phyloP scores from a whole-genome alignment of 352 stramenopile genomes.

The Phytophthora capsici region DNA sequence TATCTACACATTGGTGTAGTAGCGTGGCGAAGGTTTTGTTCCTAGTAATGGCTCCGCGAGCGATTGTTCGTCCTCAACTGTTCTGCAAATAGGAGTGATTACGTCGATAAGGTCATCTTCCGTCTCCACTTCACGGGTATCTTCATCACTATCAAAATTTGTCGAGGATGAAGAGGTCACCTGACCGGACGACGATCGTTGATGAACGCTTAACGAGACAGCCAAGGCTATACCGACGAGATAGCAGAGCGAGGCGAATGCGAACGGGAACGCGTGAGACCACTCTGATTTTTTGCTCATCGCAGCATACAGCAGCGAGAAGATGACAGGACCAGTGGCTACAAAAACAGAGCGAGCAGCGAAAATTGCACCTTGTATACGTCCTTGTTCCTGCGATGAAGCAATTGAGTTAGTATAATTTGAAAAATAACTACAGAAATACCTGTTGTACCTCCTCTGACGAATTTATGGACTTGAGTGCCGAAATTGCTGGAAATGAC shows the following conservation, averaged over 20 bases:
- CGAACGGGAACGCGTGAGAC: slow-evolving; percentile 63
- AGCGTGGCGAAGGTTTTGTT: too few relatives aligned
- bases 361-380: slow-evolving; percentile 80
- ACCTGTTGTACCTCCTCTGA: slow-evolving; percentile 50
- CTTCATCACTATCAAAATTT: too few relatives aligned
- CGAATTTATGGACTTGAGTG: slow-evolving; percentile 42
- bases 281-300: slow-evolving; percentile 53
- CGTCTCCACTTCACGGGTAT: too few relatives aligned
- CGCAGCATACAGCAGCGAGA: slow-evolving; percentile 60
- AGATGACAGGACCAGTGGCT: slow-evolving; percentile 63
- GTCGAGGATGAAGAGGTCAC: too few relatives aligned
- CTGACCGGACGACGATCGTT: too few relatives aligned
- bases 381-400: slow-evolving; percentile 65
- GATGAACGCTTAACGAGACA: slow-evolving; percentile 28
- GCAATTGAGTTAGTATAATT: background rate
- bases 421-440: background rate
- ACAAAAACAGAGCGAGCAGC: slow-evolving; percentile 69
- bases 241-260: slow-evolving; percentile 60
- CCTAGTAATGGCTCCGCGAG: too few relatives aligned
- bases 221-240: slow-evolving; percentile 55
- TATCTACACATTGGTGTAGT: too few relatives aligned
- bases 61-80: too few relatives aligned
- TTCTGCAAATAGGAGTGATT: too few relatives aligned
- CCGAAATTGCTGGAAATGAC: slow-evolving; percentile 61
- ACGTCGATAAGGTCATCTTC: too few relatives aligned